Percentiles rank a stretch among this genome's conserved stretches.
These are phyloP conservation scores for Aspergillus neotritici DNA, from an alignment of 2,329 filamentous ascomycete species.

Conservation along the genomic window DNA sequence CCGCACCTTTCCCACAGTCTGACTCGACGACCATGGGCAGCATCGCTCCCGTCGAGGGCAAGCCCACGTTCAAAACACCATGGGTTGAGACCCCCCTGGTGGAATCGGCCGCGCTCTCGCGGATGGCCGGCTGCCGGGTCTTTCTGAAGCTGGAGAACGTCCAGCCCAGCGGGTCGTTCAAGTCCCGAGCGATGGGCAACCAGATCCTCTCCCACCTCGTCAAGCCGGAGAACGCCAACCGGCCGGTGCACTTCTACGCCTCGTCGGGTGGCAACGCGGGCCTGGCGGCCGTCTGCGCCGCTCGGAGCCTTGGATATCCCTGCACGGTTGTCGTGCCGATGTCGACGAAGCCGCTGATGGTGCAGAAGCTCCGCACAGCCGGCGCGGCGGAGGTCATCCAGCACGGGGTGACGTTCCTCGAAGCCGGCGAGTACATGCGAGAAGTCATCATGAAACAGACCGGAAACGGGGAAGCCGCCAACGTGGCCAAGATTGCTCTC, in stretches of 20 bases:
- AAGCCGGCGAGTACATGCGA: slow-evolving; percentile 63
- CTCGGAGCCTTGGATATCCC: slow-evolving; percentile 56
- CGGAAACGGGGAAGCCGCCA: slow-evolving; percentile 17
- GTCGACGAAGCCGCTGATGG: slow-evolving; percentile 62
- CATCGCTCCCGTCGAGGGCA: slow-evolving; percentile 25
- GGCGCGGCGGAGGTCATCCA: slow-evolving; percentile 63
- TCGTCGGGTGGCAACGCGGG: slow-evolving; percentile 80
- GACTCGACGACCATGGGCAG: slow-evolving; percentile 30
- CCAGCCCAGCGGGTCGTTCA: slow-evolving; percentile 81
- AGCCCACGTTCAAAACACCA: slow-evolving; percentile 39
- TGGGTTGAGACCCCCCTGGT: slow-evolving; percentile 70
- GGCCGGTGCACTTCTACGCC: slow-evolving; percentile 66
- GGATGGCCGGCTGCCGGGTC: slow-evolving; percentile 69
- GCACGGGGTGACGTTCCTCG: slow-evolving; percentile 61
- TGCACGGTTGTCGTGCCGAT: slow-evolving; percentile 71
- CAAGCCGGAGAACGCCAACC: slow-evolving; percentile 36
- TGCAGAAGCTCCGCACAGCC: slow-evolving; percentile 62
- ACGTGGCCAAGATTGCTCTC: slow-evolving; percentile 37
- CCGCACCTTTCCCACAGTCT: slow-evolving; percentile 2
- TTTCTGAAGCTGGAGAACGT: slow-evolving; percentile 81
- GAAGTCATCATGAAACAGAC: slow-evolving; percentile 42
- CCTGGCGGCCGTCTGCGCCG: slow-evolving; percentile 71
- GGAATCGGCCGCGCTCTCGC: slow-evolving; percentile 61
- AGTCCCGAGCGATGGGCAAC: slow-evolving; percentile 69
- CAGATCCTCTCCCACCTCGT: slow-evolving; percentile 54